Percentiles rank a stretch among this genome's conserved stretches.
These are phyloP conservation scores for Pichia californica DNA, from an alignment of 805 yeast genomes.

Conservation along the genomic window DNA sequence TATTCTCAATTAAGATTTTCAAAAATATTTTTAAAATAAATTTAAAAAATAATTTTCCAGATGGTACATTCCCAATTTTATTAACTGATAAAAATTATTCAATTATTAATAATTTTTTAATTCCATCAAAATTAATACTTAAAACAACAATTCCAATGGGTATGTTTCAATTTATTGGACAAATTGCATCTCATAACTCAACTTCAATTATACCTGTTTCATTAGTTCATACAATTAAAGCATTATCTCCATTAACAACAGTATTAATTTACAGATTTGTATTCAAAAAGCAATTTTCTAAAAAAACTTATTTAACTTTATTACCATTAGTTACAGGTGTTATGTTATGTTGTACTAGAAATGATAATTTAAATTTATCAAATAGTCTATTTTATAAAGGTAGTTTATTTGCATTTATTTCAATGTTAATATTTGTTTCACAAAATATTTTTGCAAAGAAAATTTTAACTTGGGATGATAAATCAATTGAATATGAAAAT, in stretches of 20 bases:
- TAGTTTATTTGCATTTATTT: slow-evolving; percentile 43
- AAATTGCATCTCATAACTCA: slow-evolving; percentile 86
- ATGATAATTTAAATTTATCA: slow-evolving; percentile 22
- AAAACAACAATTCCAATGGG: slow-evolving; percentile 89
- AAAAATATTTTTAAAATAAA: slow-evolving; percentile 8
- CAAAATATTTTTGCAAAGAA: slow-evolving; percentile 80
- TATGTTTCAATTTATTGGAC: slow-evolving; percentile 86
- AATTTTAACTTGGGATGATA: slow-evolving; percentile 47
- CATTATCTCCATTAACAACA: slow-evolving; percentile 83
- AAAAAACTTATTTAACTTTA: slow-evolving; percentile 69
- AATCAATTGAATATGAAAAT: slow-evolving; percentile 13
- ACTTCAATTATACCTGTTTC: slow-evolving; percentile 91
- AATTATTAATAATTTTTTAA: slow-evolving; percentile 35
- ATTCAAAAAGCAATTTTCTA: slow-evolving; percentile 51
- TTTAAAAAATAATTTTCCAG: slow-evolving; percentile 33
- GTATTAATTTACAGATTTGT: slow-evolving; percentile 68
- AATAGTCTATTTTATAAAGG: slow-evolving; percentile 32
- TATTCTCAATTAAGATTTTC: slow-evolving; percentile 17
- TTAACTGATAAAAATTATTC: slow-evolving; percentile 27
- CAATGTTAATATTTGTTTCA: slow-evolving; percentile 64
- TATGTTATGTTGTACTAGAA: slow-evolving; percentile 64
- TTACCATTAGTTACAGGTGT: slow-evolving; percentile 80
- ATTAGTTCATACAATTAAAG: slow-evolving; percentile 88
- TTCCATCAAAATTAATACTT: slow-evolving; percentile 48
- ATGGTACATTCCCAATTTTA: slow-evolving; percentile 43